Evolutionary conservation across 441 rosid species (phyloP).

Genomic region (Kokia cookei): DNA sequence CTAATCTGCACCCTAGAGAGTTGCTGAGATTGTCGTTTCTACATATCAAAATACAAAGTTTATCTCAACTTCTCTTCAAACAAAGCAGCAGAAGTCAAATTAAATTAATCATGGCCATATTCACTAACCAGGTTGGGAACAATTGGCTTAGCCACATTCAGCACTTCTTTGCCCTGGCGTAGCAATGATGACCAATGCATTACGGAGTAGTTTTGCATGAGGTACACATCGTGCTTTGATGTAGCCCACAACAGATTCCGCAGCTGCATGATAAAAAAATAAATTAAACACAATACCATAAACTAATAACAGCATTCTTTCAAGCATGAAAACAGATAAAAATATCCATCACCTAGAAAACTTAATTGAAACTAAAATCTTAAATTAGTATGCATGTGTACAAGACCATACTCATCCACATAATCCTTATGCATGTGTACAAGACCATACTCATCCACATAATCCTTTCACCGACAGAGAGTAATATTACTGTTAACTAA

Average conservation of each 20-base stretch:
- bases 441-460: background rate
- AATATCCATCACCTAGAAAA: background rate
- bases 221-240: constrained; percentile 56
- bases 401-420: background rate
- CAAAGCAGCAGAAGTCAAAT: background rate
- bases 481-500: background rate
- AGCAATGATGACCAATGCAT: constrained; percentile 73
- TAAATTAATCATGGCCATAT: background rate
- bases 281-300: background rate
- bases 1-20: constrained; percentile 64
- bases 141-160: constrained; percentile 55
- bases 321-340: background rate
- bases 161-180: constrained; percentile 50
- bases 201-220: constrained; percentile 55
- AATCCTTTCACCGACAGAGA: background rate
- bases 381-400: background rate
- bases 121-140: constrained; percentile 40
- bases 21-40: constrained; percentile 36
- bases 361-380: background rate
- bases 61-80: background rate
- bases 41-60: background rate
- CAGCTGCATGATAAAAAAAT: constrained; percentile 28
- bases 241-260: constrained; percentile 57
- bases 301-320: background rate
- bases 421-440: background rate